Evolutionary conservation across 352 stramenopile genomes (phyloP).

Genomic region (Phytopythium ostracodes): DNA sequence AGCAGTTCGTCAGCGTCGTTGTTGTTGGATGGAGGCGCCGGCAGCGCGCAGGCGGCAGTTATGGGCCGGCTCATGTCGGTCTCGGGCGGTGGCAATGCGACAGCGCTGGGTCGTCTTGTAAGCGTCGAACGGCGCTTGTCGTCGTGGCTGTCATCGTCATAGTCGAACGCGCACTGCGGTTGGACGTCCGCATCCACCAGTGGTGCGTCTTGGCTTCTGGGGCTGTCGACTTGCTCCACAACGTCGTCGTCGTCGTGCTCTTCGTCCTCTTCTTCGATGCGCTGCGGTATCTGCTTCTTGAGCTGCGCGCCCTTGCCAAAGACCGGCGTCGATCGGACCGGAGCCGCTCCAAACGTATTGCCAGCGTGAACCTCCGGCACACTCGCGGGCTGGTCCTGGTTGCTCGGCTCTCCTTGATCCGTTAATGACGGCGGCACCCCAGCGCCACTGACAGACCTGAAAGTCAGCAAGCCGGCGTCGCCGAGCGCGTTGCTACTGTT

Average conservation of each 20-base stretch:
- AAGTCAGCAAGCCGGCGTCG: not conserved
- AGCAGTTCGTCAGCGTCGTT: not conserved
- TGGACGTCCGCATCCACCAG: not conserved
- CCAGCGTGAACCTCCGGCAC: not conserved
- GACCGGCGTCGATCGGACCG: not conserved
- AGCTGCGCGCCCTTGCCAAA: constrained; percentile 5
- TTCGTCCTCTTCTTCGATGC: constrained; percentile 50
- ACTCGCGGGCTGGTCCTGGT: not conserved
- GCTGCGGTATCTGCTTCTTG: constrained; percentile 23
- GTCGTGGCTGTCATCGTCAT: constrained; percentile 16
- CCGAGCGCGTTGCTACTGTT: constrained; percentile 5
- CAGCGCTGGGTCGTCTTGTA: not conserved
- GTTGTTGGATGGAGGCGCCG: not conserved
- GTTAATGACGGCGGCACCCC: not conserved
- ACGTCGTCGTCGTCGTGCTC: constrained; percentile 32
- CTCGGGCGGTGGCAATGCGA: not conserved
- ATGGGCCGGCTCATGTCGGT: not conserved
- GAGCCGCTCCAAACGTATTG: too few relatives aligned
- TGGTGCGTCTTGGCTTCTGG: not conserved
- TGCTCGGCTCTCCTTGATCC: not conserved
- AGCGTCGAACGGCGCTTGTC: not conserved
- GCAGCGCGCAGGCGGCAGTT: too few relatives aligned
- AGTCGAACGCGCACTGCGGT: constrained; percentile 32
- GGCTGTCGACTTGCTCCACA: not conserved
- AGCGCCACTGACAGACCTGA: not conserved